A percentile compares a stretch with the other conserved stretches of the same genome.
phyloP scores from a whole-genome alignment of 305 asterid species.

The Striga hermonthica region DNA sequence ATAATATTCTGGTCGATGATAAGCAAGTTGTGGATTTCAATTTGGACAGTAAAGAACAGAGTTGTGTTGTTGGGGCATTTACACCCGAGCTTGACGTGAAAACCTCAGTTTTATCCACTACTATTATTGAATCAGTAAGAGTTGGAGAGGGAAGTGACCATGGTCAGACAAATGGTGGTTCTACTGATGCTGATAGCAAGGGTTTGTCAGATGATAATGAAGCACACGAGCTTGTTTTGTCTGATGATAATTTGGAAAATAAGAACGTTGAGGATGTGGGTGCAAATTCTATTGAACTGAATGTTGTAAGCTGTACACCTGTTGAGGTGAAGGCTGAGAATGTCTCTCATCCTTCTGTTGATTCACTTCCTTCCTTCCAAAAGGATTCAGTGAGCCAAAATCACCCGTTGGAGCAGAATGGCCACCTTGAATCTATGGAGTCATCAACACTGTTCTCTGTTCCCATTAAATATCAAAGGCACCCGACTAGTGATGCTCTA shows the following conservation, averaged over 20 bases:
- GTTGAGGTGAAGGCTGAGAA: constrained; percentile 34
- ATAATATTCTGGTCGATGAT: constrained; percentile 36
- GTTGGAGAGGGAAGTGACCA: constrained; percentile 34
- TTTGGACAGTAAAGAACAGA: constrained; percentile 32
- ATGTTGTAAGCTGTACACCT: constrained; percentile 32
- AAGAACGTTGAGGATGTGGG: constrained; percentile 35
- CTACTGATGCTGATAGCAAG: constrained; percentile 32
- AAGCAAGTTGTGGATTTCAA: constrained; percentile 40
- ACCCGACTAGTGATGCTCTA: constrained; percentile 32
- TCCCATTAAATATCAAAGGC: constrained; percentile 48
- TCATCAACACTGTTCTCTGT: constrained; percentile 44
- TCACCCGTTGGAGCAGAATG: constrained; percentile 36
- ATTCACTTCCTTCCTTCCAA: not conserved
- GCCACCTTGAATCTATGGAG: constrained; percentile 36
- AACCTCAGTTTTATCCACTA: constrained; percentile 32
- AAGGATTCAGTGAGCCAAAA: constrained; percentile 18
- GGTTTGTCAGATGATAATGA: constrained; percentile 38
- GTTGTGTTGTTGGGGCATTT: constrained; percentile 35
- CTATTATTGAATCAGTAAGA: constrained; percentile 32
- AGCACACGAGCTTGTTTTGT: constrained; percentile 29
- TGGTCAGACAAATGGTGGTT: constrained; percentile 32
- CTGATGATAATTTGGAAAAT: constrained; percentile 30
- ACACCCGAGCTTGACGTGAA: constrained; percentile 32
- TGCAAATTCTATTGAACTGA: constrained; percentile 32
- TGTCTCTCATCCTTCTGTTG: constrained; percentile 38